Conservation (phyloP, 495 filamentous ascomycete genomes). For the Penicillium ochrochloron region DNA sequence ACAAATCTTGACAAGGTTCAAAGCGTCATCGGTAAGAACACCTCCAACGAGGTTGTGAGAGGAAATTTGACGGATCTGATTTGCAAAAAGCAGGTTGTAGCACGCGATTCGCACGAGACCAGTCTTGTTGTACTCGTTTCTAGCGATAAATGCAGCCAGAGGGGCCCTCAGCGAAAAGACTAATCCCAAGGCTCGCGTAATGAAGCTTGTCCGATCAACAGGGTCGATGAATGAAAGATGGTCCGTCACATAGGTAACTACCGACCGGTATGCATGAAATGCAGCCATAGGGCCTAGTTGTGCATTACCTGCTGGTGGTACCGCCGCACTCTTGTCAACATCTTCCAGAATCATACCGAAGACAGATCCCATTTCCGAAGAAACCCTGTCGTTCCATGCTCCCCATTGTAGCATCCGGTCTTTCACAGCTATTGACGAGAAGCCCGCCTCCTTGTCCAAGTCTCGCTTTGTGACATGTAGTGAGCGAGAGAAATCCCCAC, state of each 20-base stretch:
- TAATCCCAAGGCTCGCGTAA: conserved; percentile 39
- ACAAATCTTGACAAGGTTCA: conserved; percentile 36
- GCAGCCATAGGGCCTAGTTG: conserved; percentile 11
- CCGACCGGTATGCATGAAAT: conserved; percentile 32
- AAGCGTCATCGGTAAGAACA: conserved; percentile 27
- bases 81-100: conserved; percentile 45
- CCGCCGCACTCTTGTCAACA: conserved; percentile 22
- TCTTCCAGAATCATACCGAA: conserved; percentile 57
- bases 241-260: conserved; percentile 55
- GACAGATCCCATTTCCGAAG: conserved; percentile 66
- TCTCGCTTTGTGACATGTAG: conserved; percentile 40
- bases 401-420: conserved; percentile 65
- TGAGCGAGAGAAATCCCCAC: conserved; percentile 63
- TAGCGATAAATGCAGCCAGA: conserved; percentile 29
- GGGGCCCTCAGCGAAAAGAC: conserved; percentile 35
- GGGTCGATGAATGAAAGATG: conserved; percentile 58
- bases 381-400: conserved; percentile 69
- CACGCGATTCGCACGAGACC: conserved; percentile 32
- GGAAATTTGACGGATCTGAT: conserved; percentile 49
- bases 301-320: conserved; percentile 4
- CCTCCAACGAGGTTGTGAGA: conserved; percentile 40
- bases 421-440: conserved; percentile 47
- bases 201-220: conserved; percentile 48
- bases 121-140: conserved; percentile 23
- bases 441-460: conserved; percentile 39